phyloP scores from a whole-genome alignment of 371 early-diverging fungal species.

The Mortierella sp. region DNA sequence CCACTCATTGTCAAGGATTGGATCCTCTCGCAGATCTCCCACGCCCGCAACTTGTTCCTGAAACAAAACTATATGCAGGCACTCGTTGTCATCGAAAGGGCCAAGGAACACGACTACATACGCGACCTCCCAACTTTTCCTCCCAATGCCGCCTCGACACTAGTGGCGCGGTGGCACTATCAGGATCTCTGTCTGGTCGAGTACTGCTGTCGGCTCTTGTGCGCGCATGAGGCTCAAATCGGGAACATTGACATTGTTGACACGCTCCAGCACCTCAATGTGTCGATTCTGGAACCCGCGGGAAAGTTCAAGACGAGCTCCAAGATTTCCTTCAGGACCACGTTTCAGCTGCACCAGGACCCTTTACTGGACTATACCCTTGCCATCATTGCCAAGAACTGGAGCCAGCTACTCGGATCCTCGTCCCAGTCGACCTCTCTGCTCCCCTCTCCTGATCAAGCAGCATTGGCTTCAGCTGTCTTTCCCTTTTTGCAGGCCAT shows the following conservation, averaged over 20 bases:
- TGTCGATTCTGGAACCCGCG: conserved; percentile 14
- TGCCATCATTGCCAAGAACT: conserved; percentile 26
- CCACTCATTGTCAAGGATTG: conserved; percentile 27
- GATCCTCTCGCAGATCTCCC: conserved; percentile 24
- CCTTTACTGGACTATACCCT: conserved; percentile 41
- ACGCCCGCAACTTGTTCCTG: conserved; percentile 30
- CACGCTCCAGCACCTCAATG: conserved; percentile 26
- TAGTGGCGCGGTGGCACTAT: conserved; percentile 14
- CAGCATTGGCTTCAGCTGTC: conserved; percentile 29
- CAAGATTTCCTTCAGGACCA: conserved; percentile 16
- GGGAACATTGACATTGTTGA: conserved; percentile 23
- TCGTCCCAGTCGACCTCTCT: not conserved
- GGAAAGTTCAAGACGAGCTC: not conserved
- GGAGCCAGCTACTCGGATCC: conserved; percentile 11
- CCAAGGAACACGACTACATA: conserved; percentile 40
- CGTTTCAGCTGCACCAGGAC: conserved; percentile 24
- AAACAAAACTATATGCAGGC: conserved; percentile 46
- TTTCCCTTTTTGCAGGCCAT: conserved; percentile 26
- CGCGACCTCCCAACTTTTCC: conserved; percentile 6
- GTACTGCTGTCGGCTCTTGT: conserved; percentile 35
- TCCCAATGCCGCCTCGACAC: conserved; percentile 1
- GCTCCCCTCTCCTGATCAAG: conserved; percentile 13
- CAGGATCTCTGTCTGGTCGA: conserved; percentile 43
- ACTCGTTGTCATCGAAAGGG: conserved; percentile 29
- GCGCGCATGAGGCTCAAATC: conserved; percentile 22